Base-by-base conservation (phyloP, 768 basidiomycete genomes). In the Serendipita sp. region DNA sequence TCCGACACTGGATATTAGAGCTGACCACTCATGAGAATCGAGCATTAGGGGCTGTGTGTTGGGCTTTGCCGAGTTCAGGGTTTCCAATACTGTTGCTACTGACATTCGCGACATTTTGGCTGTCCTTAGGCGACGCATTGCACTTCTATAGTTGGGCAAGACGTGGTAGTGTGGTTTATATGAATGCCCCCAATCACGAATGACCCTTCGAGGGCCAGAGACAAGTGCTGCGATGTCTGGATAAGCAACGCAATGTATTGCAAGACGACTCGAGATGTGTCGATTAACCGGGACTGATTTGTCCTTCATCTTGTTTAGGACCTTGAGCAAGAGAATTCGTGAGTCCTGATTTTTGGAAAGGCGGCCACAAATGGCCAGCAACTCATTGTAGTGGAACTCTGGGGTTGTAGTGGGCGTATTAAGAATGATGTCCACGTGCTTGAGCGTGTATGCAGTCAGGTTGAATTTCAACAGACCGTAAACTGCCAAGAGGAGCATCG, bases 291-390 rank as follows among this genome's bases (percentile, higher is more conserved):
- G 56, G n/a, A 60, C 18, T 11, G 56, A 32, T 11, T n/a, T 8
- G 13, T 60, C 28, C 35, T 28, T 30, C 56, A 60, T 60, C 34
- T 37, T 60, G 16, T 10, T 60, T 4, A 60, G 56, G n/a, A 60
- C 10, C 30, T 60, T 60, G 18, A 28, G 28, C 30, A 60, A 10
- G 16, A 60, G 18, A 10, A 10, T n/a, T 8, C 56, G 56, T 60
- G 56, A 3, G 10, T 24, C 35, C 18, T 60, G 28, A 35, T 60
- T 35, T 37, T 60, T 60, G 56, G 37, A n/a, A n/a, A 60, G 37
- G 37, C 56, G 56, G 10, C 56, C 18, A 38, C 56, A 60, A n/a
- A 60, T 35, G 56, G 56, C 56, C 56, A 60, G 35, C 30, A 60
- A 30, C 35, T 60, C 56, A n/a, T 60, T 60, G 56, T 30, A 60